Evolutionary conservation across 2,329 filamentous ascomycete species (phyloP).

Genomic region (Cryphonectria parasitica): DNA sequence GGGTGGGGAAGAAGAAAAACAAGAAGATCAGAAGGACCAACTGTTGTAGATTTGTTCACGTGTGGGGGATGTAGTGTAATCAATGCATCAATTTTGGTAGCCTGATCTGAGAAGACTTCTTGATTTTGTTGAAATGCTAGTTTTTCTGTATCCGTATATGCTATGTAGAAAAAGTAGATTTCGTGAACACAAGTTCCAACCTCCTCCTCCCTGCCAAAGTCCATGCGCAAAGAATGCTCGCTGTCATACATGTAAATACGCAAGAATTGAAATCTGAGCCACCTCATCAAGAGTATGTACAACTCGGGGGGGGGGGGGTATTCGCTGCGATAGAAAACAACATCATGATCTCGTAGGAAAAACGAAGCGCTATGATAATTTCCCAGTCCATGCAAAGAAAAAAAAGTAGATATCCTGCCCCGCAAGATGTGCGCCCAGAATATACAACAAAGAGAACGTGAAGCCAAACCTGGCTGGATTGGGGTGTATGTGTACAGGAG

Average conservation of each 20-base stretch:
- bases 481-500: not conserved
- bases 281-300: constrained; percentile 9
- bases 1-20: too few relatives aligned
- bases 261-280: not conserved
- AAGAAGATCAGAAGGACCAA: not conserved
- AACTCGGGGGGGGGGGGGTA: constrained; percentile 7
- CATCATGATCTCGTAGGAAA: constrained; percentile 11
- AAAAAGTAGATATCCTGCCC: not conserved
- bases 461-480: not conserved
- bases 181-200: not conserved
- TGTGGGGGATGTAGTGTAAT: not conserved
- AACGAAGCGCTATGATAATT: constrained; percentile 1
- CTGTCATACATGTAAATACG: not conserved
- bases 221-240: constrained; percentile 3
- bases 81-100: not conserved
- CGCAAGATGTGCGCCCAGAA: not conserved
- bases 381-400: constrained; percentile 6
- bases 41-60: not conserved
- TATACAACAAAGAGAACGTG: not conserved
- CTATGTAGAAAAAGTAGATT: constrained; percentile 8
- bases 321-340: not conserved
- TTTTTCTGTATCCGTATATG: constrained; percentile 10
- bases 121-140: not conserved
- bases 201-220: not conserved
- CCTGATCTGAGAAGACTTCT: not conserved